These are phyloP conservation scores for Zasmidium angulare DNA, from an alignment of 2,329 filamentous ascomycete genomes.

Conservation along the genomic window DNA sequence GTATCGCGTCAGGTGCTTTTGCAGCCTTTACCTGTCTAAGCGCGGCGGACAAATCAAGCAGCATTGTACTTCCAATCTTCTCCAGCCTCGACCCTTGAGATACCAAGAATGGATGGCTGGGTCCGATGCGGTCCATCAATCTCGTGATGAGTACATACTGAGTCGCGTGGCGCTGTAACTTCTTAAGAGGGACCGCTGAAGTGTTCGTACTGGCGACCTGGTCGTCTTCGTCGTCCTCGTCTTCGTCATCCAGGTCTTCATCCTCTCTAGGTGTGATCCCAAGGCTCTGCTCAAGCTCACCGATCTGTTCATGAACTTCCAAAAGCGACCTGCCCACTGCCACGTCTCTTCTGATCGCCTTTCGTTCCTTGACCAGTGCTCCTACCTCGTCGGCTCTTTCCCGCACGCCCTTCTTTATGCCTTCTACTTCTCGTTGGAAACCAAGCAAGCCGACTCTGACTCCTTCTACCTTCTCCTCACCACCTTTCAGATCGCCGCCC, in stretches of 20 bases:
- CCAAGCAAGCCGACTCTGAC: slow-evolving; percentile 83
- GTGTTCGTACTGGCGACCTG: slow-evolving; percentile 38
- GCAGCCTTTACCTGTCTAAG: slow-evolving; percentile 56
- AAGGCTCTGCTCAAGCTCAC: slow-evolving; percentile 63
- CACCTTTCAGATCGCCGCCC: slow-evolving; percentile 77
- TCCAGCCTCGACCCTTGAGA: slow-evolving; percentile 57
- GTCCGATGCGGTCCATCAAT: slow-evolving; percentile 52
- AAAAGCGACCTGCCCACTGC: slow-evolving; percentile 62
- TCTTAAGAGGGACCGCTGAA: slow-evolving; percentile 34
- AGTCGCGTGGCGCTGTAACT: slow-evolving; percentile 56
- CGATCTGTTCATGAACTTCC: slow-evolving; percentile 64
- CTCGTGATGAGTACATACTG: slow-evolving; percentile 59
- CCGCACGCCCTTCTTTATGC: slow-evolving; percentile 66
- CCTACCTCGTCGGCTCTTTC: slow-evolving; percentile 64
- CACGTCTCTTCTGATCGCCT: slow-evolving; percentile 62
- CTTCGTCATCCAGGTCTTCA: slow-evolving; percentile 31
- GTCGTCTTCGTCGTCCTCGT: slow-evolving; percentile 34
- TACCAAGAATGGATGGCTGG: slow-evolving; percentile 63
- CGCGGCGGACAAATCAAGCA: slow-evolving; percentile 64
- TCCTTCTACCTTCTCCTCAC: slow-evolving; percentile 88
- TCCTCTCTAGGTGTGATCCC: slow-evolving; percentile 47
- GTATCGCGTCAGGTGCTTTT: slow-evolving; percentile 43
- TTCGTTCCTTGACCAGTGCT: slow-evolving; percentile 65
- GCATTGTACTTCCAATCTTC: slow-evolving; percentile 60
- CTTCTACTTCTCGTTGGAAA: slow-evolving; percentile 78